phyloP scores from a whole-genome alignment of 371 early-diverging fungal genomes.

The Rhizopus sp. region DNA sequence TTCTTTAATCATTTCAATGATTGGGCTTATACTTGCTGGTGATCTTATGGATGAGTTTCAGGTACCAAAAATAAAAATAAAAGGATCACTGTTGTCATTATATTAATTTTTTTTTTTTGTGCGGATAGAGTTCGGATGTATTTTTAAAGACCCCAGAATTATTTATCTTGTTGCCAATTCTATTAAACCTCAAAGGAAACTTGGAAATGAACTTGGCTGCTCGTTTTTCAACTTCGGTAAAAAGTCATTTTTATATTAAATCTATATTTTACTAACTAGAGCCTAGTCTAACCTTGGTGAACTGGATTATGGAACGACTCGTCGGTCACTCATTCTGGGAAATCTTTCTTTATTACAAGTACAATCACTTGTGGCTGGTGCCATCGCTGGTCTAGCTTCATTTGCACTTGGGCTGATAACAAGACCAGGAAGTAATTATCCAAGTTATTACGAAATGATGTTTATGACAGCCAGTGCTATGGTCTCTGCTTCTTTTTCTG shows the following conservation, averaged over 20 bases:
- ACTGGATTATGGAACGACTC: conserved; percentile 51
- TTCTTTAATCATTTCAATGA: conserved; percentile 69
- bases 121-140: conserved; percentile 60
- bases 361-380: conserved; percentile 71
- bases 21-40: conserved; percentile 75
- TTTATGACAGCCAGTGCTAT: conserved; percentile 70
- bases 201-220: conserved; percentile 87
- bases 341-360: conserved; percentile 71
- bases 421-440: conserved; percentile 49
- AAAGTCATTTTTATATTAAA: conserved; percentile 1
- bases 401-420: conserved; percentile 62
- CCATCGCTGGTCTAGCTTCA: conserved; percentile 68
- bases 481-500: conserved; percentile 71
- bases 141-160: conserved; percentile 73
- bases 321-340: conserved; percentile 59
- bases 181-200: conserved; percentile 87
- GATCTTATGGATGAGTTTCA: conserved; percentile 67
- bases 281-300: conserved; percentile 68
- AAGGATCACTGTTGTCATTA: background rate
- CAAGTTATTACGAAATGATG: conserved; percentile 53
- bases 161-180: conserved; percentile 81
- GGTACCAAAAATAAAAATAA: conserved; percentile 32
- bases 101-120: background rate
- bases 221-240: conserved; percentile 77
- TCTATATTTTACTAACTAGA: background rate